phyloP scores from a whole-genome alignment of 345 rosid species.

The Punica granatum region DNA sequence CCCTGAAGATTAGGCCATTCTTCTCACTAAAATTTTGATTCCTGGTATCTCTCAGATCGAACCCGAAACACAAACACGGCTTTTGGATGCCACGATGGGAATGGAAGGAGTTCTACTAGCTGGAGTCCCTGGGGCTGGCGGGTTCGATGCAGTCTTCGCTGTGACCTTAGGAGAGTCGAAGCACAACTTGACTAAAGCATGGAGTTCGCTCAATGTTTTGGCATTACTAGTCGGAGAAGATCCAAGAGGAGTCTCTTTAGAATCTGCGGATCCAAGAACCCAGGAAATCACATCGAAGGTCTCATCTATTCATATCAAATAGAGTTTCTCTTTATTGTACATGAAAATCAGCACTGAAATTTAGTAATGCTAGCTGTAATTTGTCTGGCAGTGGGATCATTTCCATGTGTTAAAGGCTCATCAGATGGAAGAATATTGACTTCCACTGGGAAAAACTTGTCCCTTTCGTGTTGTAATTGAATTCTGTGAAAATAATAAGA shows the following conservation, averaged over 20 bases:
- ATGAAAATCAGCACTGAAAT: not conserved
- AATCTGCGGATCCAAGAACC: conserved; percentile 71
- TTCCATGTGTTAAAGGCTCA: not conserved
- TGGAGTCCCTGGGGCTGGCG: conserved; percentile 98
- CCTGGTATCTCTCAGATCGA: conserved; percentile 46
- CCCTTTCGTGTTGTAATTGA: not conserved
- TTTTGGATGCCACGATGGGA: conserved; percentile 71
- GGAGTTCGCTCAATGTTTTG: conserved; percentile 69
- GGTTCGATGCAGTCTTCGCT: conserved; percentile 87
- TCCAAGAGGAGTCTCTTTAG: conserved; percentile 73
- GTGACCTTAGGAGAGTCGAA: conserved; percentile 62
- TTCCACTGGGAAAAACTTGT: not conserved
- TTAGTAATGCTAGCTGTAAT: not conserved
- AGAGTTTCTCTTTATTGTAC: conserved; percentile 13
- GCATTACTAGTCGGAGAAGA: conserved; percentile 92
- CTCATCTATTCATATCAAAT: conserved; percentile 46
- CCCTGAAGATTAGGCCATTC: not conserved
- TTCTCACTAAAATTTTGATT: not conserved
- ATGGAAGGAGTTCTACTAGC: conserved; percentile 85
- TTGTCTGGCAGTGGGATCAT: not conserved
- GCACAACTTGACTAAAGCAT: conserved; percentile 41
- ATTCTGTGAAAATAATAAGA: not conserved
- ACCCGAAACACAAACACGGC: conserved; percentile 73
- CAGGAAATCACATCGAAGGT: conserved; percentile 47
- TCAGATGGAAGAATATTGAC: not conserved